phyloP scores from a whole-genome alignment of 2,329 filamentous ascomycete species.

The Lecanicillium sp. region DNA sequence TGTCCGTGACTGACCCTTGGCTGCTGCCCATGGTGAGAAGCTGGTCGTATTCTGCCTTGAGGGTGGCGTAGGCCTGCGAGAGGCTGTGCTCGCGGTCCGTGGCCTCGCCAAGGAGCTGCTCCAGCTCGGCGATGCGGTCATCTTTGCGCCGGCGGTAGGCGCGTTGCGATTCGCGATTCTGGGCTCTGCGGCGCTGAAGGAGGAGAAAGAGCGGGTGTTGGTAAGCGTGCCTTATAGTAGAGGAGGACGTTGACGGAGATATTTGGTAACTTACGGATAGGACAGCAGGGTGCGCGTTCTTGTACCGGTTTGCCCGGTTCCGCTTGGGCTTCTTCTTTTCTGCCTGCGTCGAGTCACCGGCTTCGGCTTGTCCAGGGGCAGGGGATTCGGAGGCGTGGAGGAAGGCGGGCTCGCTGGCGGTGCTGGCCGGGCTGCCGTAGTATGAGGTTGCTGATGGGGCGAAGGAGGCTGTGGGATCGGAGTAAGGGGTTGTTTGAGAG shows the following conservation, averaged over 20 bases:
- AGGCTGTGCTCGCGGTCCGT: constrained; percentile 49
- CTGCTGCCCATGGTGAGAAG: constrained; percentile 15
- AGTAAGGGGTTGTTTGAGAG: not conserved
- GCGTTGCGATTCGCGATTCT: constrained; percentile 24
- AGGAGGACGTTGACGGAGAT: no score
- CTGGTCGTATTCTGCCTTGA: constrained; percentile 37
- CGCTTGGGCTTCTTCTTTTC: constrained; percentile 28
- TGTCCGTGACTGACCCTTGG: no score
- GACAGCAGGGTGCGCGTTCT: constrained; percentile 42
- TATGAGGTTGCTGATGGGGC: not conserved
- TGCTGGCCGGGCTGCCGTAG: constrained; percentile 10
- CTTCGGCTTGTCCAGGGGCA: not conserved
- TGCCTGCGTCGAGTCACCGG: no score
- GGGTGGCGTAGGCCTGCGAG: constrained; percentile 42
- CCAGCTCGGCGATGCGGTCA: constrained; percentile 57
- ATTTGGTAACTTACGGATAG: constrained; percentile 37
- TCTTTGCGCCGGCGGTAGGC: constrained; percentile 30
- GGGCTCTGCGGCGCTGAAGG: constrained; percentile 20
- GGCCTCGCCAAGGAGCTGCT: constrained; percentile 45
- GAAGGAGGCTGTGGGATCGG: no score
- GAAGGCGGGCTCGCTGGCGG: constrained; percentile 8
- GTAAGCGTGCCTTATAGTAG: no score
- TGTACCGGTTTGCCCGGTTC: constrained; percentile 44
- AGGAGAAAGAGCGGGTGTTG: constrained; percentile 3
- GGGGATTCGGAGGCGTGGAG: not conserved